Conservation (phyloP, 345 rosid genomes). For the Populus deltoides region DNA sequence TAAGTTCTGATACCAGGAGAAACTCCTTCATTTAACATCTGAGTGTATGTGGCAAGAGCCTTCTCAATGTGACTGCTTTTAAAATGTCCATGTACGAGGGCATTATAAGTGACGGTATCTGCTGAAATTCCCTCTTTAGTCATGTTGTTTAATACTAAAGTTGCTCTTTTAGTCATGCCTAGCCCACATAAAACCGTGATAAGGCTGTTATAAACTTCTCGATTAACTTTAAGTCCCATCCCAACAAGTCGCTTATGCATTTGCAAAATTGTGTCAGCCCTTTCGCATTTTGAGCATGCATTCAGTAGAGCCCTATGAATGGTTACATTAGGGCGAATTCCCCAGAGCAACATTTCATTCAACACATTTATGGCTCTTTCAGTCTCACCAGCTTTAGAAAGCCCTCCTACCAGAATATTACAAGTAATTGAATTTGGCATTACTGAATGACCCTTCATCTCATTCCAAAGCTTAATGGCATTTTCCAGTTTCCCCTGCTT, state of each 20-base stretch:
- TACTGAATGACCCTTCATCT: constrained; percentile 52
- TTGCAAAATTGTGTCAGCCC: constrained; percentile 48
- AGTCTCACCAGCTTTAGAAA: constrained; percentile 49
- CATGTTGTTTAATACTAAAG: constrained; percentile 53
- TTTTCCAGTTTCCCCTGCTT: constrained; percentile 51
- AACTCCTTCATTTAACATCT: constrained; percentile 56
- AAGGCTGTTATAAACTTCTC: constrained; percentile 59
- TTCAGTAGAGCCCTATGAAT: constrained; percentile 53
- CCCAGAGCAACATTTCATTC: constrained; percentile 47
- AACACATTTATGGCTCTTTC: constrained; percentile 53
- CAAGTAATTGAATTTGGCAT: constrained; percentile 65
- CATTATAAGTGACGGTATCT: constrained; percentile 60
- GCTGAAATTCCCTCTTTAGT: constrained; percentile 44
- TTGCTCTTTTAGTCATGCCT: constrained; percentile 76
- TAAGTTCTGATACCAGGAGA: constrained; percentile 59
- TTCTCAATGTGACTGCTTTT: constrained; percentile 47
- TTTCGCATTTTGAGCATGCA: constrained; percentile 50
- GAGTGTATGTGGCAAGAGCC: constrained; percentile 49
- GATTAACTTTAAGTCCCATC: constrained; percentile 56
- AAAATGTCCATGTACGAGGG: constrained; percentile 66
- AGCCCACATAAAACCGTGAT: constrained; percentile 60
- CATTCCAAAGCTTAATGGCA: constrained; percentile 60
- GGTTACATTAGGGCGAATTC: constrained; percentile 50
- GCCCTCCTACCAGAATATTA: constrained; percentile 51
- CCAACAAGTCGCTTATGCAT: constrained; percentile 55